phyloP scores from a whole-genome alignment of 2,329 filamentous ascomycete species.

The Trichoderma sp. region DNA sequence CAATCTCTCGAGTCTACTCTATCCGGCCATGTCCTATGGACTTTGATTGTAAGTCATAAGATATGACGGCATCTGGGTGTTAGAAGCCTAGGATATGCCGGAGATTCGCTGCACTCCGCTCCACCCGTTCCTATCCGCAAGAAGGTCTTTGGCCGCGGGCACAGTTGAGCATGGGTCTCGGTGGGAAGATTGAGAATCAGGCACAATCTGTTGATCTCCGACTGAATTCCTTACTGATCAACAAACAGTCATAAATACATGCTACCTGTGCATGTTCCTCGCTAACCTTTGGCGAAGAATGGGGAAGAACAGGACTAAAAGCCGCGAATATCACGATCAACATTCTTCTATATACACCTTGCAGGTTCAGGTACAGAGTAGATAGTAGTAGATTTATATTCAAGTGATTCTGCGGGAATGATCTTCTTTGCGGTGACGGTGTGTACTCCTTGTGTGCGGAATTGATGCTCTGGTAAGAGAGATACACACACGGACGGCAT shows the following conservation, averaged over 20 bases:
- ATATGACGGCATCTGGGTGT: not conserved
- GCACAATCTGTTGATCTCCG: too few relatives aligned
- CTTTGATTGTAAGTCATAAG: too few relatives aligned
- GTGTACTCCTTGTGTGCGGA: not conserved
- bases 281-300: not conserved
- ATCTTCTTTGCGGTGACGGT: too few relatives aligned
- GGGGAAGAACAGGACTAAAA: too few relatives aligned
- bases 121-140: not conserved
- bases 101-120: constrained; percentile 3
- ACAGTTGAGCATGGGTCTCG: constrained; percentile 6
- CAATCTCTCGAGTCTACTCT: not conserved
- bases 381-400: too few relatives aligned
- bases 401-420: too few relatives aligned
- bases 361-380: not conserved
- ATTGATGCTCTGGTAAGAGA: constrained; percentile 18
- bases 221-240: too few relatives aligned
- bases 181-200: constrained; percentile 3
- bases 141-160: not conserved
- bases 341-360: not conserved
- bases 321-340: too few relatives aligned
- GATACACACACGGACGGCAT: constrained; percentile 3
- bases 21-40: not conserved
- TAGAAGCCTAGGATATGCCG: not conserved
- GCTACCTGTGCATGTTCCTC: too few relatives aligned
- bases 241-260: not conserved